These are phyloP conservation scores for Kwoniella bestiolae DNA, from an alignment of 768 basidiomycete species.

Conservation along the genomic window DNA sequence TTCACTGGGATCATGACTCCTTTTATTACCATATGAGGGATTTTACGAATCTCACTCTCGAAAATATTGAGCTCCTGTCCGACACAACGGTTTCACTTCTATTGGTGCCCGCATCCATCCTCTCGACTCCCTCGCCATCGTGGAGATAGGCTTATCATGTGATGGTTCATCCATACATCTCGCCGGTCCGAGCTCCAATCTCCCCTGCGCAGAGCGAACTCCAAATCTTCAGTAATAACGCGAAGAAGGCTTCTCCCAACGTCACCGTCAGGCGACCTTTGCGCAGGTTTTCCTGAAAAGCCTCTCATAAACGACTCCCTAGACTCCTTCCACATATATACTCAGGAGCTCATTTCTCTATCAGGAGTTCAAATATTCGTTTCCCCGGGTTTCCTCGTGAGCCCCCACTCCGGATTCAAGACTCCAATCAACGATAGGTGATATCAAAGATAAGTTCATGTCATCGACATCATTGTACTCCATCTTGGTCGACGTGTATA, in stretches of 20 bases:
- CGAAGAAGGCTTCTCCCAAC: too few relatives aligned
- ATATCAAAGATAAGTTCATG: background rate
- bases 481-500: background rate
- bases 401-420: background rate
- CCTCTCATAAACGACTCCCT: background rate
- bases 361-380: background rate
- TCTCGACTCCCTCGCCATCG: background rate
- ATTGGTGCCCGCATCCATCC: background rate
- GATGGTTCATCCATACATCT: background rate
- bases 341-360: too few relatives aligned
- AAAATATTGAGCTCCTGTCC: background rate
- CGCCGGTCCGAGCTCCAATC: too few relatives aligned
- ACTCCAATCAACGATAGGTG: background rate
- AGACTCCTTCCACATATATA: background rate
- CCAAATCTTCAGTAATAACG: too few relatives aligned
- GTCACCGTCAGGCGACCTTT: background rate
- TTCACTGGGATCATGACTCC: background rate
- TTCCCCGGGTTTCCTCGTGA: constrained; percentile 1
- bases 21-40: background rate
- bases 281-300: background rate
- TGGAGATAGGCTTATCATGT: background rate
- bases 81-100: background rate
- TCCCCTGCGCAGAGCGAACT: too few relatives aligned
- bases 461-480: background rate
- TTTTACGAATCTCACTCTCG: background rate